Conservation (phyloP, 306 rosid species). For the Ochetophila trinervis region DNA sequence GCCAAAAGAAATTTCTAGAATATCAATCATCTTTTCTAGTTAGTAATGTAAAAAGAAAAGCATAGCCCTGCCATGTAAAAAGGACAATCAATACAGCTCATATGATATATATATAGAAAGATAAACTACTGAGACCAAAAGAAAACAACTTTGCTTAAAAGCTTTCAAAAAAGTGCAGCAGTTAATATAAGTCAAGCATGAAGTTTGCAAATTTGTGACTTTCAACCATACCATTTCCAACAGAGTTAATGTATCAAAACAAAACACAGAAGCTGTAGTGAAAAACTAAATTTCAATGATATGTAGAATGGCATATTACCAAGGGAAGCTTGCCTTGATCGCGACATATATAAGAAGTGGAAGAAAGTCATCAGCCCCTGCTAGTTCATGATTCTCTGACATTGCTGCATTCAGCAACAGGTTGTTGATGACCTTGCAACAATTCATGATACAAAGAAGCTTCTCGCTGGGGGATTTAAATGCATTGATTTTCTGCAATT, state of each 20-base stretch:
- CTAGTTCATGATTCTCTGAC: constrained; percentile 55
- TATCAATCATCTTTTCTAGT: too few species aligned
- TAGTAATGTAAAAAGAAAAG: too few species aligned
- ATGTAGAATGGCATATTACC: constrained; percentile 53
- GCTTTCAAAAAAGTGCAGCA: too few species aligned
- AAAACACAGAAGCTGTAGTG: too few species aligned
- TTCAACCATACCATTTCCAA: not conserved
- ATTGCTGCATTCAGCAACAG: constrained; percentile 58
- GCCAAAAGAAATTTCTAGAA: not conserved
- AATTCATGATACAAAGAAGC: constrained; percentile 53
- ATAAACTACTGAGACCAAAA: too few species aligned
- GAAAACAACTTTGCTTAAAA: too few species aligned
- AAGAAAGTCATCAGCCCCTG: constrained; percentile 78
- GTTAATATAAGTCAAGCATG: too few species aligned
- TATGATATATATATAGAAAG: too few species aligned
- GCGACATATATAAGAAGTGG: constrained; percentile 70
- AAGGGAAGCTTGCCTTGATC: constrained; percentile 82
- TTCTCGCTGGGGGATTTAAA: constrained; percentile 80
- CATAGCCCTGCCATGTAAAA: too few species aligned
- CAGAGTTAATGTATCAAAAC: too few species aligned
- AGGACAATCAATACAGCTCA: too few species aligned
- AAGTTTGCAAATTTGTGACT: too few species aligned
- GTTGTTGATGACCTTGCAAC: constrained; percentile 74
- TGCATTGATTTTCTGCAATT: constrained; percentile 58
- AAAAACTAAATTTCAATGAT: not conserved